Percentiles rank a stretch among this genome's conserved stretches.
These are phyloP conservation scores for Xylaria palmicola DNA, from an alignment of 495 filamentous ascomycete species.

Conservation along the genomic window DNA sequence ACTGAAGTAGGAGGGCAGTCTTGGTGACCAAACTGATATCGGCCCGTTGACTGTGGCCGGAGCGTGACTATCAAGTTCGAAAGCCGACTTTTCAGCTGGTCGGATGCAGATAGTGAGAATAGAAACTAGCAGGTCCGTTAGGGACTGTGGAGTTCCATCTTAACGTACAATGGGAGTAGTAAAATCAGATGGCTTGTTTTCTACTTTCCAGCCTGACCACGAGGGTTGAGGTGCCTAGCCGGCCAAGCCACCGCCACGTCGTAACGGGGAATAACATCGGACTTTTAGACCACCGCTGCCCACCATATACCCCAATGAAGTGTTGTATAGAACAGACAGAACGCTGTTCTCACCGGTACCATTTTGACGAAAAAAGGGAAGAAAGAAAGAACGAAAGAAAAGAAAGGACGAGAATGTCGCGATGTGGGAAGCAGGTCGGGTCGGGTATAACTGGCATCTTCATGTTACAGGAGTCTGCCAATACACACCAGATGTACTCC, in stretches of 20 bases:
- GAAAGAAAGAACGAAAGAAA: too few species aligned
- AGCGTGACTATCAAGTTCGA: background rate
- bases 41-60: background rate
- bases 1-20: background rate
- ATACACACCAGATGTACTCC: too few species aligned
- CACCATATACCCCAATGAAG: too few species aligned
- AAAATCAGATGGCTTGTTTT: background rate
- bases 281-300: too few species aligned
- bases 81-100: background rate
- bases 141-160: background rate
- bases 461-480: too few species aligned
- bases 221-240: background rate
- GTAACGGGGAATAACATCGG: too few species aligned
- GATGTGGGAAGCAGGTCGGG: too few species aligned
- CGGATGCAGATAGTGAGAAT: background rate
- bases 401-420: too few species aligned
- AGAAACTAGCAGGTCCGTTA: background rate
- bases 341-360: too few species aligned
- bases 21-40: background rate
- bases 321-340: too few species aligned
- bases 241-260: constrained; percentile 3
- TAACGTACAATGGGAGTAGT: background rate
- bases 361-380: too few species aligned
- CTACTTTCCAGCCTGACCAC: background rate
- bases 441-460: too few species aligned